Evolutionary conservation across 345 rosid species (phyloP).

Genomic region (Carallia brachiata): DNA sequence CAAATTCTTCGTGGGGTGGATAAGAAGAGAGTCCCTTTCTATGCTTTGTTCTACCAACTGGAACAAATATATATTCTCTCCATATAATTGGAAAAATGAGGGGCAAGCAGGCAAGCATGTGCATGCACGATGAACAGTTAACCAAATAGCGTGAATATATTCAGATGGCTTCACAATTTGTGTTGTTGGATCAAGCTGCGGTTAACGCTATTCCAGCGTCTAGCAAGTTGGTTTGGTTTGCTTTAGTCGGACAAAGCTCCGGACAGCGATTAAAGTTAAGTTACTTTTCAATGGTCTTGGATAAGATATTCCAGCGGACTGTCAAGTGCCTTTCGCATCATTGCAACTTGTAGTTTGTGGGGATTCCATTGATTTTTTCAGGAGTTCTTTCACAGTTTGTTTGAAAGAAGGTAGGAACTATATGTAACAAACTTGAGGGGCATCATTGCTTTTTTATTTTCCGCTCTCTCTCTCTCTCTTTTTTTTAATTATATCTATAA

Average conservation of each 20-base stretch:
- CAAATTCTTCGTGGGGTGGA: constrained; percentile 1
- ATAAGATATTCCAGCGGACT: constrained; percentile 32
- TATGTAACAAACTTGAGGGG: too few relatives aligned
- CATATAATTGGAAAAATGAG: background rate
- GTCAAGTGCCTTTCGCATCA: constrained; percentile 15
- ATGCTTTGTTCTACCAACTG: background rate
- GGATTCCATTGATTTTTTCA: constrained; percentile 1
- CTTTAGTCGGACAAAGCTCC: constrained; percentile 32
- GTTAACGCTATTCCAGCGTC: constrained; percentile 15
- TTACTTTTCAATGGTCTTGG: constrained; percentile 18
- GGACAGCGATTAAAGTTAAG: constrained; percentile 11
- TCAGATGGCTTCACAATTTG: background rate
- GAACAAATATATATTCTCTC: background rate
- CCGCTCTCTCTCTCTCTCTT: too few relatives aligned
- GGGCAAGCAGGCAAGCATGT: too few relatives aligned
- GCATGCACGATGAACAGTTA: too few relatives aligned
- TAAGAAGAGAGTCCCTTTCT: constrained; percentile 29
- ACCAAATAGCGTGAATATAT: background rate
- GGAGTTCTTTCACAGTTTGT: too few relatives aligned
- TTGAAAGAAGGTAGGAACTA: too few relatives aligned
- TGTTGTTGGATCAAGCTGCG: constrained; percentile 8
- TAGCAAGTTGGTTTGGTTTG: constrained; percentile 32
- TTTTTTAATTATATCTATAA: too few relatives aligned
- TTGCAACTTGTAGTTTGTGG: constrained; percentile 11
- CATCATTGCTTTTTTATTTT: too few relatives aligned